Percentiles rank a stretch among this genome's conserved stretches.
These are phyloP conservation scores for Quercus glauca DNA, from an alignment of 306 rosid species.

Conservation along the genomic window DNA sequence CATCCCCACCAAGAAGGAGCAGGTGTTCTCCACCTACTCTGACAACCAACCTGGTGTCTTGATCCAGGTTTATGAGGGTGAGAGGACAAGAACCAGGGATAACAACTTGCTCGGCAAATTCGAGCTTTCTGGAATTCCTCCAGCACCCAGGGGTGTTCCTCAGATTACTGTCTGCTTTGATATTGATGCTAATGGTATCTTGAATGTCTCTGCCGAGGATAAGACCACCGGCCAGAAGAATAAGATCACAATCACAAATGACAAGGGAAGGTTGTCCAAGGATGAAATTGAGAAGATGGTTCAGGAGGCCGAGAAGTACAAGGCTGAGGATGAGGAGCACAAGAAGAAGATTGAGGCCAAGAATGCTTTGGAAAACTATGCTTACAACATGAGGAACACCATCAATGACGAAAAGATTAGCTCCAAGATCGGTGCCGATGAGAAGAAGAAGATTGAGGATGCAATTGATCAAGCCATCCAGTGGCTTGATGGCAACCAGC, in stretches of 20 bases:
- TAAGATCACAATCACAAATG: constrained; percentile 76
- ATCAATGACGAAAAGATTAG: constrained; percentile 70
- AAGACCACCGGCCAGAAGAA: constrained; percentile 78
- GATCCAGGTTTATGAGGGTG: constrained; percentile 79
- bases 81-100: constrained; percentile 59
- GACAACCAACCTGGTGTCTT: constrained; percentile 78
- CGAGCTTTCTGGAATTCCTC: constrained; percentile 76
- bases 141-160: constrained; percentile 75
- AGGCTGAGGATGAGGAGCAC: constrained; percentile 74
- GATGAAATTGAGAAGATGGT: constrained; percentile 84
- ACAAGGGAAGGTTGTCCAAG: constrained; percentile 70
- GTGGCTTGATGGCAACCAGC: constrained; percentile 68
- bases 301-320: constrained; percentile 80
- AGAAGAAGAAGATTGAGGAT: constrained; percentile 71
- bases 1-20: constrained; percentile 77
- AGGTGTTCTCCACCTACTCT: constrained; percentile 62
- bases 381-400: constrained; percentile 76
- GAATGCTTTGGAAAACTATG: constrained; percentile 69
- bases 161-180: constrained; percentile 74
- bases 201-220: constrained; percentile 70
- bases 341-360: constrained; percentile 74
- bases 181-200: constrained; percentile 68
- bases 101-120: constrained; percentile 77
- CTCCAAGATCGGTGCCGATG: constrained; percentile 45
- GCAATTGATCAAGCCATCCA: constrained; percentile 60